phyloP scores from a whole-genome alignment of 345 rosid species.

The Eucalyptus dawsonii region DNA sequence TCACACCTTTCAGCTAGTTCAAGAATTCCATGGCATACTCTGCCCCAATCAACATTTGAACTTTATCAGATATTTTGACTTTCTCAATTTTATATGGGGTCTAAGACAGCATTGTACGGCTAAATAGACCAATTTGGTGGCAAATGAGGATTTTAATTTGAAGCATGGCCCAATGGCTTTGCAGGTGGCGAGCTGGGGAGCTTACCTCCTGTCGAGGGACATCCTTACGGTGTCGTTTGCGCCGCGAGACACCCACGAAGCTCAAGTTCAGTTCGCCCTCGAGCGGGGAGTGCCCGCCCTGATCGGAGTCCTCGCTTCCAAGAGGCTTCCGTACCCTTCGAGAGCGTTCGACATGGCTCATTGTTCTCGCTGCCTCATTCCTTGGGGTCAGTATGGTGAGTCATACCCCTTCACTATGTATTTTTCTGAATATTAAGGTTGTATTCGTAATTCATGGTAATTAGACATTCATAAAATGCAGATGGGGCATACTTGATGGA shows the following conservation, averaged over 20 bases:
- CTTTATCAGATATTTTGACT: not conserved
- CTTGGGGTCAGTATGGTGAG: constrained; percentile 72
- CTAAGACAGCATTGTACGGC: not conserved
- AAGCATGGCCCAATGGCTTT: not conserved
- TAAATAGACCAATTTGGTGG: not conserved
- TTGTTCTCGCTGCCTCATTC: constrained; percentile 95
- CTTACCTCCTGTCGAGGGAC: constrained; percentile 68
- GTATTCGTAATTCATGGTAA: not conserved
- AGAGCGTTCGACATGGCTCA: constrained; percentile 95
- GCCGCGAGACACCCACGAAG: constrained; percentile 90
- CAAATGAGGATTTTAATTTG: not conserved
- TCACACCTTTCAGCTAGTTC: not conserved
- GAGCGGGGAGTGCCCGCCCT: constrained; percentile 93
- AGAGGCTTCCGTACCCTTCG: constrained; percentile 81
- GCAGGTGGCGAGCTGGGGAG: constrained; percentile 98
- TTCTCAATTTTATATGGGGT: not conserved
- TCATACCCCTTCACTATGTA: not conserved
- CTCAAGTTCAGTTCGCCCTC: constrained; percentile 90
- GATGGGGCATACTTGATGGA: constrained; percentile 78
- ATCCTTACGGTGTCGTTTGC: constrained; percentile 79
- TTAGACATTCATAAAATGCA: not conserved
- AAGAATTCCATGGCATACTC: not conserved
- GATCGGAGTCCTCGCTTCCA: constrained; percentile 80
- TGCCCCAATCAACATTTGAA: not conserved
- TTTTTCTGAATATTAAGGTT: not conserved